These are phyloP conservation scores for Nothophaeocryptopus gaeumannii DNA, from an alignment of 2,329 filamentous ascomycete species.

Conservation along the genomic window DNA sequence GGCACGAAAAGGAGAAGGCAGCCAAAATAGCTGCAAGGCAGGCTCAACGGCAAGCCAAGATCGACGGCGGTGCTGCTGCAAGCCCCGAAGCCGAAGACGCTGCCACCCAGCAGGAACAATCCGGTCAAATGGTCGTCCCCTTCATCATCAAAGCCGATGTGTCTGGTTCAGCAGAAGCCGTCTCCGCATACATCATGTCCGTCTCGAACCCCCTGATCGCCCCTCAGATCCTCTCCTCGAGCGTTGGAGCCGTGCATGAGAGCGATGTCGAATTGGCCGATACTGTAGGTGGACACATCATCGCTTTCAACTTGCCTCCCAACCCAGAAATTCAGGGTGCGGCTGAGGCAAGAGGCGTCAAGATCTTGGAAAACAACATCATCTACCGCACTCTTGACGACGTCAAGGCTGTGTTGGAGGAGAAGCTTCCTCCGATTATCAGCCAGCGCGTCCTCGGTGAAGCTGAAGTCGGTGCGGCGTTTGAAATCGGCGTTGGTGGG, in stretches of 20 bases:
- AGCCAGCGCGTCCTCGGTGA: constrained; percentile 75
- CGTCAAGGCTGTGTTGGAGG: constrained; percentile 65
- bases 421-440: constrained; percentile 65
- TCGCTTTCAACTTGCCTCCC: constrained; percentile 80
- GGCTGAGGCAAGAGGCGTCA: constrained; percentile 69
- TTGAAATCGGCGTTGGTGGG: constrained; percentile 77
- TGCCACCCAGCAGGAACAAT: constrained; percentile 39
- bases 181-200: constrained; percentile 70
- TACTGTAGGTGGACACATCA: constrained; percentile 68
- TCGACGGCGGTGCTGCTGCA: constrained; percentile 23
- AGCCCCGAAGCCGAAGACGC: constrained; percentile 35
- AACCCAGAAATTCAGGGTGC: constrained; percentile 63
- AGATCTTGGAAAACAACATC: constrained; percentile 79
- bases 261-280: constrained; percentile 87
- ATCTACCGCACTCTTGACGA: constrained; percentile 79
- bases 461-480: constrained; percentile 78
- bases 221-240: constrained; percentile 71
- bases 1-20: constrained; percentile 58
- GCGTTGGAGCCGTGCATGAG: constrained; percentile 75
- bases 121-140: constrained; percentile 60
- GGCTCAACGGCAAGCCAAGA: constrained; percentile 12
- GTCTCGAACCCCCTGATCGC: constrained; percentile 82
- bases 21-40: constrained; percentile 36
- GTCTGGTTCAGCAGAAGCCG: constrained; percentile 87
- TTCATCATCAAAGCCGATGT: constrained; percentile 93